Percentiles rank a stretch among this genome's conserved stretches.
phyloP scores from a whole-genome alignment of 768 basidiomycete genomes.

The Serendipita sp. region DNA sequence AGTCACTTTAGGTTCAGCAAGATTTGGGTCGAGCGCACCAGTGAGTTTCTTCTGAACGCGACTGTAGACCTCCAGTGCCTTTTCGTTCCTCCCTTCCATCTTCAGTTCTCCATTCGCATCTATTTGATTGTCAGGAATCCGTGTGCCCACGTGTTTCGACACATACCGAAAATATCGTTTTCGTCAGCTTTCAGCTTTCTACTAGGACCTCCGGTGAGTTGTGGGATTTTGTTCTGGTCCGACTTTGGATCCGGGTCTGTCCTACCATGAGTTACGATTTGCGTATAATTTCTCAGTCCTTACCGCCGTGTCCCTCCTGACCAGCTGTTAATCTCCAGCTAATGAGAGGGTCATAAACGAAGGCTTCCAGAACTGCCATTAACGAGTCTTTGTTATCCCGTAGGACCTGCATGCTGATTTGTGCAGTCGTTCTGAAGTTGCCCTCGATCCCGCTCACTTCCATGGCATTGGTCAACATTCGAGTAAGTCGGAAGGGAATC shows the following conservation, averaged over 20 bases:
- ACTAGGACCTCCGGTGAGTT: slow-evolving; percentile 54
- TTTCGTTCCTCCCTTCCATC: slow-evolving; percentile 81
- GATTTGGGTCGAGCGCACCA: slow-evolving; percentile 27
- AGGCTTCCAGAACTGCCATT: slow-evolving; percentile 96
- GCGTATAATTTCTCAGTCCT: slow-evolving; percentile 9
- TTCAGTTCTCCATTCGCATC: slow-evolving; percentile 35
- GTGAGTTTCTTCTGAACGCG: slow-evolving; percentile 92
- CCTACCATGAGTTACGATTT: not conserved
- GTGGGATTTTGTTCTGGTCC: slow-evolving; percentile 41
- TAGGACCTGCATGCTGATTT: slow-evolving; percentile 93
- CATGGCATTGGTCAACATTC: slow-evolving; percentile 99
- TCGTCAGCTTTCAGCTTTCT: slow-evolving; percentile 83
- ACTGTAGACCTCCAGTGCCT: slow-evolving; percentile 82
- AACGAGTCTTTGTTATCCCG: slow-evolving; percentile 97
- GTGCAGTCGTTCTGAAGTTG: slow-evolving; percentile 88
- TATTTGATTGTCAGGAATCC: slow-evolving; percentile 13
- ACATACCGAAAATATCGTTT: slow-evolving; percentile 78
- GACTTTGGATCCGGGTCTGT: slow-evolving; percentile 33
- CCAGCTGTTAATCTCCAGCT: slow-evolving; percentile 86
- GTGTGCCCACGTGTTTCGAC: not conserved
- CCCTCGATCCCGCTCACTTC: slow-evolving; percentile 98
- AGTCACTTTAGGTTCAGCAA: not conserved
- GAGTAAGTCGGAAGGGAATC: slow-evolving; percentile 92
- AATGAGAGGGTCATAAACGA: slow-evolving; percentile 96
- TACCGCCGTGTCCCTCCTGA: slow-evolving; percentile 56